phyloP scores from a whole-genome alignment of 306 rosid species.

The Sindora glabra region DNA sequence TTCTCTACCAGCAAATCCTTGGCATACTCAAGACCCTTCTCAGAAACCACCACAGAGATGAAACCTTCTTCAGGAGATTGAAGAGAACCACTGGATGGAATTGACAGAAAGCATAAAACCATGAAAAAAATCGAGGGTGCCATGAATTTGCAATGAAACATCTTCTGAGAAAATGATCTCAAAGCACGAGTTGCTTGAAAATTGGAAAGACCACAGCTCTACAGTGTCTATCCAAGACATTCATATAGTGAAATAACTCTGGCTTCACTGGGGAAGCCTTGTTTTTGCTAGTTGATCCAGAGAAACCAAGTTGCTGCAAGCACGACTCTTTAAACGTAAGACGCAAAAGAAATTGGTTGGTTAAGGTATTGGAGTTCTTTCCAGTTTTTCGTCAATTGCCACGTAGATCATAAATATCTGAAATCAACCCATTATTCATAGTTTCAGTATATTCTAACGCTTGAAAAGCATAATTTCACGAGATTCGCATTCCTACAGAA shows the following conservation, averaged over 20 bases:
- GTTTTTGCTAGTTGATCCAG: not conserved
- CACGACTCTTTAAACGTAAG: not conserved
- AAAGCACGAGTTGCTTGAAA: not conserved
- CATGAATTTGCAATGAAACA: slow-evolving; percentile 17
- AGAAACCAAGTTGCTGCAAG: not conserved
- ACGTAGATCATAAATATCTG: not conserved
- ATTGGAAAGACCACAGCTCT: not conserved
- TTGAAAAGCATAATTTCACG: not conserved
- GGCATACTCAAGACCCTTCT: slow-evolving; percentile 67
- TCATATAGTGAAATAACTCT: not conserved
- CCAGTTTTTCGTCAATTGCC: not conserved
- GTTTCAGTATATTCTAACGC: not conserved
- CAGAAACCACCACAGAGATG: slow-evolving; percentile 48
- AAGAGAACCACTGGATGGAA: slow-evolving; percentile 24
- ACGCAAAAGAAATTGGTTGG: slow-evolving; percentile 1
- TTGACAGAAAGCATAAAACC: slow-evolving; percentile 20
- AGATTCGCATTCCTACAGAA: not conserved
- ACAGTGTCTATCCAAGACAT: slow-evolving; percentile 1
- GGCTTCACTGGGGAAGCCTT: not conserved
- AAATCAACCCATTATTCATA: not conserved
- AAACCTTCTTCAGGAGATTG: slow-evolving; percentile 47
- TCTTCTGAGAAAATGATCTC: slow-evolving; percentile 4
- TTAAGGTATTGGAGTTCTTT: slow-evolving; percentile 6
- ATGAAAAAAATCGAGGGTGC: slow-evolving; percentile 15
- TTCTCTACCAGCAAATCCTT: slow-evolving; percentile 56